phyloP scores from a whole-genome alignment of 352 stramenopile species.

The Thalassiosira exigua region DNA sequence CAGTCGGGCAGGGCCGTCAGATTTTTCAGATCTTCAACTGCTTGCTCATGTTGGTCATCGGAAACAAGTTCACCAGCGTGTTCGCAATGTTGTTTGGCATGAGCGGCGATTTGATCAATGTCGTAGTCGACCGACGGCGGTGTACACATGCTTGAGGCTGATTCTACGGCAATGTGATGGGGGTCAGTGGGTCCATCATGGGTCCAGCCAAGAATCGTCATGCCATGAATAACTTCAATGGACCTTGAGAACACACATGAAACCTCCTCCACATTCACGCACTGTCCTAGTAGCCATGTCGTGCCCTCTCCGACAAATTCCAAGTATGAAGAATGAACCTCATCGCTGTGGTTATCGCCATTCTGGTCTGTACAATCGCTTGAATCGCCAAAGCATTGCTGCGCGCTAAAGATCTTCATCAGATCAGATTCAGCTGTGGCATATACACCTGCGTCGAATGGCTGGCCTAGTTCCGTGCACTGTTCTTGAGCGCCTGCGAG shows the following conservation, averaged over 20 bases:
- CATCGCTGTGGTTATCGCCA: constrained; percentile 2
- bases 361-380: constrained; percentile 20
- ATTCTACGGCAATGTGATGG: constrained; percentile 10
- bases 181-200: constrained; percentile 14
- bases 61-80: not conserved
- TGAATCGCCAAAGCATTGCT: constrained; percentile 39
- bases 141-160: constrained; percentile 16
- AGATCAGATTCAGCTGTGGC: constrained; percentile 21
- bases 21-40: constrained; percentile 29
- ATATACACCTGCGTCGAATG: constrained; percentile 16
- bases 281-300: constrained; percentile 33
- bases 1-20: constrained; percentile 30
- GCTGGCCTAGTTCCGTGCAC: constrained; percentile 36
- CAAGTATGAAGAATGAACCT: constrained; percentile 29
- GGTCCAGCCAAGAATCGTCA: constrained; percentile 32
- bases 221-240: constrained; percentile 37
- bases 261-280: constrained; percentile 18
- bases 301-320: constrained; percentile 33
- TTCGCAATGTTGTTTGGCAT: constrained; percentile 26
- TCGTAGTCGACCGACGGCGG: constrained; percentile 28
- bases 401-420: constrained; percentile 42
- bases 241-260: constrained; percentile 45
- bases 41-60: constrained; percentile 12
- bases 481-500: constrained; percentile 34
- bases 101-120: constrained; percentile 29